Conservation (phyloP, 2,329 filamentous ascomycete species). For the Neofusicoccum laricinum region DNA sequence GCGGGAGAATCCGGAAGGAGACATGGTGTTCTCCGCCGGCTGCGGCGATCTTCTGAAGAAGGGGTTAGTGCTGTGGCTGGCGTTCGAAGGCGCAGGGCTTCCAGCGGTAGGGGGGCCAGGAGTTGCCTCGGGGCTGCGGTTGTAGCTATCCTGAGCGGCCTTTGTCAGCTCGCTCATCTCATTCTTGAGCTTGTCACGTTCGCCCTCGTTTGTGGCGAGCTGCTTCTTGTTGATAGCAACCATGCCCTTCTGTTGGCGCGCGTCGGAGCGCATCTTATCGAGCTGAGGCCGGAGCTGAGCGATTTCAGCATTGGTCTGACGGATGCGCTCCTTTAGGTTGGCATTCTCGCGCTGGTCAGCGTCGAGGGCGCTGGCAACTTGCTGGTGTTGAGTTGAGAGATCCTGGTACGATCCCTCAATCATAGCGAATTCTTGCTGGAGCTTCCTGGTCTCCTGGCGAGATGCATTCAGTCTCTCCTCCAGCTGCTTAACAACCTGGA, state of each 20-base stretch:
- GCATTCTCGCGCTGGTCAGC: slow-evolving; percentile 87
- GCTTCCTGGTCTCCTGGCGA: slow-evolving; percentile 75
- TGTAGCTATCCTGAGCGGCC: slow-evolving; percentile 54
- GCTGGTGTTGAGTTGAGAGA: slow-evolving; percentile 76
- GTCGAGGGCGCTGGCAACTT: slow-evolving; percentile 70
- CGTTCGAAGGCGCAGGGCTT: slow-evolving; percentile 62
- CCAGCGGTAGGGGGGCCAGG: slow-evolving; percentile 42
- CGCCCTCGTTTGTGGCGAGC: slow-evolving; percentile 80
- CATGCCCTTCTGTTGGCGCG: slow-evolving; percentile 90
- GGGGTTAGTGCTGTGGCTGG: slow-evolving; percentile 80
- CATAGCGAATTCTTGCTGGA: slow-evolving; percentile 79
- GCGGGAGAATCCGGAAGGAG: slow-evolving; percentile 47
- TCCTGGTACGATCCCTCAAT: slow-evolving; percentile 80
- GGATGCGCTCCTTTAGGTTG: slow-evolving; percentile 81
- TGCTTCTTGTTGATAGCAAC: slow-evolving; percentile 99
- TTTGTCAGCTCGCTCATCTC: slow-evolving; percentile 70
- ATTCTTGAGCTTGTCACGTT: slow-evolving; percentile 80
- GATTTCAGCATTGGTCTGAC: slow-evolving; percentile 77
- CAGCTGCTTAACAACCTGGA: slow-evolving; percentile 76
- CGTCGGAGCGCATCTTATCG: slow-evolving; percentile 89
- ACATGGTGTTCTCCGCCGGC: slow-evolving; percentile 49
- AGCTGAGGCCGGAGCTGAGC: slow-evolving; percentile 82
- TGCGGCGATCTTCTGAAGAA: slow-evolving; percentile 74
- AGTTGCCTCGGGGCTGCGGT: slow-evolving; percentile 35
- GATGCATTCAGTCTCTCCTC: slow-evolving; percentile 78